Base-by-base conservation (phyloP, 345 rosid species). In the Raphanus sativus region DNA sequence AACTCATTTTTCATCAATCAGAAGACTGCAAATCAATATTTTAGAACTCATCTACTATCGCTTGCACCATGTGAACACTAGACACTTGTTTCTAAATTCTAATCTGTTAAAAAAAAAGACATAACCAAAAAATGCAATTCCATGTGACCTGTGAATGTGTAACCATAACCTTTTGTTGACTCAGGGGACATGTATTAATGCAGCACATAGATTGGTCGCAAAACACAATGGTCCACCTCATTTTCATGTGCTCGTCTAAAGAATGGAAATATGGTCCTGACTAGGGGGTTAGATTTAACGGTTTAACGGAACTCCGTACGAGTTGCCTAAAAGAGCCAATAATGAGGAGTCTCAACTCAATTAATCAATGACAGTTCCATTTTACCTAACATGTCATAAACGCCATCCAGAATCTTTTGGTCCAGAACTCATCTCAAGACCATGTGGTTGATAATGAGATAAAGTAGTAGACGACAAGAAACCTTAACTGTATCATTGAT, bases 361-460 rank as follows among this genome's bases (percentile, higher is more conserved):
- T 74, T 72, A 69, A 60, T 62, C 78, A 34, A 5, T 68, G 78
- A 69, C 40, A 79, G 25, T 63, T 67, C 30, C 79, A 42, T 63
- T 63, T 64, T 66, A 79, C 82, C 79, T 69, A 79, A 79, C 82
- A 50, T 69, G 75, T 63, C 61, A 61, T 48, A 48, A 67, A 67
- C 54, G 74, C 75, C 75, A 42, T 69, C 67, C 24, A 69, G 21
- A 40, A 64, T 74, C 62, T 38, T 66, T 9, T 79, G 75, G 75
- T 74, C 66, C 54, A 73, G 52, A 79, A 42, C 33, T 79, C 79
- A 73, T 74, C 75, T 62, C 67, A 74, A 55, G 29, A 62, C 79
- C 77, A 73, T 67, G 78, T 74, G 78, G 28, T 1, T 62, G 78
- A 69, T 74, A 68, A 32, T 24, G 82, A 79, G 67, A 63, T 74